phyloP scores from a whole-genome alignment of 2,329 filamentous ascomycete genomes.

The Eutypella sp. region DNA sequence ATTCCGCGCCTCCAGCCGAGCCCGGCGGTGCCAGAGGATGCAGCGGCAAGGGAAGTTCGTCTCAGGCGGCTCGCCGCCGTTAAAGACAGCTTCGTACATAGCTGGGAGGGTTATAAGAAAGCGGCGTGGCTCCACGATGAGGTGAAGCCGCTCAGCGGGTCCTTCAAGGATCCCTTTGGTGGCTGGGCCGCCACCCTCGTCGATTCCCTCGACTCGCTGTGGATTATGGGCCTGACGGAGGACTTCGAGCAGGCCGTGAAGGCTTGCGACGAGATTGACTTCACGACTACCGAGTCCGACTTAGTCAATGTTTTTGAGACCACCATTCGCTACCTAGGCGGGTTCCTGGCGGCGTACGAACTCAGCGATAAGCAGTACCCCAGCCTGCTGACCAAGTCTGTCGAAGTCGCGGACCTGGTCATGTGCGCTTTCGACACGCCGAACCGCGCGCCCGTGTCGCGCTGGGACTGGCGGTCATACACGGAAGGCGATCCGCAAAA shows the following conservation, averaged over 20 bases:
- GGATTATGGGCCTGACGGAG: conserved; percentile 63
- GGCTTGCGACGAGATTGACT: conserved; percentile 56
- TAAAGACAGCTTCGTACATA: conserved; percentile 46
- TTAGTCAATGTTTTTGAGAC: conserved; percentile 66
- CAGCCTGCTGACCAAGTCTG: conserved; percentile 55
- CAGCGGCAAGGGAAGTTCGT: conserved; percentile 28
- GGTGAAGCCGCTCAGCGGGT: conserved; percentile 51
- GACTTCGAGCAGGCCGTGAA: conserved; percentile 62
- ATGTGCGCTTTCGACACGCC: conserved; percentile 65
- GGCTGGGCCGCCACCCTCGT: conserved; percentile 65
- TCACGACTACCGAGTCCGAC: conserved; percentile 43
- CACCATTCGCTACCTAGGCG: conserved; percentile 66
- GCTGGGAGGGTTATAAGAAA: conserved; percentile 57
- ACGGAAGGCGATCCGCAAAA: conserved; percentile 38
- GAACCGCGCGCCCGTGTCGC: conserved; percentile 59
- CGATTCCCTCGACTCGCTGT: conserved; percentile 65
- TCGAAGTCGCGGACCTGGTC: conserved; percentile 58
- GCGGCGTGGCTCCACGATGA: conserved; percentile 63
- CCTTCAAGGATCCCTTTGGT: conserved; percentile 52
- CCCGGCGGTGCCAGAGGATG: conserved; percentile 42
- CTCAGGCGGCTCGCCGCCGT: conserved; percentile 39
- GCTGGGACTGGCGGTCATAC: conserved; percentile 55
- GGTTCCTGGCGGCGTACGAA: conserved; percentile 65
- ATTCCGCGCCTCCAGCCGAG: conserved; percentile 58
- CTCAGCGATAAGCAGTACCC: conserved; percentile 50